Conservation (phyloP, 2,329 filamentous ascomycete genomes). For the Colletotrichum lupini region DNA sequence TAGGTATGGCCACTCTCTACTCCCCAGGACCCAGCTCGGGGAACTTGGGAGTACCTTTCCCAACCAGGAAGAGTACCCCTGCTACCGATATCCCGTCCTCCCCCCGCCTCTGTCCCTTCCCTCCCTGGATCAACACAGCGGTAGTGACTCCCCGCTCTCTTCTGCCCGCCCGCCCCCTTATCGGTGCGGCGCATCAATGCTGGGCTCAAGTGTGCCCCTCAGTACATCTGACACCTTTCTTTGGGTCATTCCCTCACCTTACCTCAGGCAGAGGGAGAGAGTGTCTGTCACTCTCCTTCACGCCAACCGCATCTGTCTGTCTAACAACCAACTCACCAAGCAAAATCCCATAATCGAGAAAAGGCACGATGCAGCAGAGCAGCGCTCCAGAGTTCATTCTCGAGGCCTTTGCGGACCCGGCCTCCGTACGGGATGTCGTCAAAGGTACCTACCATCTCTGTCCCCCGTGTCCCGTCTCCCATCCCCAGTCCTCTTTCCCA, state of each 20-base stretch:
- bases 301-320: neutral
- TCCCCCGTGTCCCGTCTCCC: constrained; percentile 17
- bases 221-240: constrained; percentile 10
- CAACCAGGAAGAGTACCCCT: constrained; percentile 3
- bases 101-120: neutral
- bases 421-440: constrained; percentile 90
- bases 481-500: constrained; percentile 13
- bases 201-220: constrained; percentile 19
- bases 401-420: constrained; percentile 92
- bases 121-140: neutral
- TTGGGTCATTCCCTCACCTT: neutral
- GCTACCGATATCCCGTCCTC: constrained; percentile 7
- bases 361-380: constrained; percentile 57
- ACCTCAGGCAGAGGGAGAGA: neutral
- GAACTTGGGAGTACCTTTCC: neutral
- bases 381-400: constrained; percentile 88
- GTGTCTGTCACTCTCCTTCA: neutral
- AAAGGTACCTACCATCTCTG: constrained; percentile 72
- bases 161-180: constrained; percentile 14
- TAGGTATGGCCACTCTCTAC: neutral
- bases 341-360: neutral
- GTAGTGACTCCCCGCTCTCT: neutral
- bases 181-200: constrained; percentile 11
- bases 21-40: constrained; percentile 25
- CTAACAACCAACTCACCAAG: neutral